These are phyloP conservation scores for Leccinum subrobustum DNA, from an alignment of 1,284 basidiomycete species.

Conservation along the genomic window DNA sequence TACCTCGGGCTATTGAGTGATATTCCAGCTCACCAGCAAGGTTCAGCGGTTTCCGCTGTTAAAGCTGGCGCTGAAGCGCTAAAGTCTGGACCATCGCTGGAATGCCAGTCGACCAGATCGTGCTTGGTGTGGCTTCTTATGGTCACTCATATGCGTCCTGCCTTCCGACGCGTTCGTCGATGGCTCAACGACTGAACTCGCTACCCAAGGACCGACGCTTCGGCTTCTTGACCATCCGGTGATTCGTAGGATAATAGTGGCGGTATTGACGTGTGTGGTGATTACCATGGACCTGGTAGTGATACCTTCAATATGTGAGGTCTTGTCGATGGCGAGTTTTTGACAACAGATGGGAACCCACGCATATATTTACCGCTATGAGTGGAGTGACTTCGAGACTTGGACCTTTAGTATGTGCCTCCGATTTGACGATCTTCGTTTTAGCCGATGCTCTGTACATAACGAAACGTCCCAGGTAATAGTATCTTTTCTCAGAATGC, in stretches of 20 bases:
- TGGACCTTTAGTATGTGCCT: background rate
- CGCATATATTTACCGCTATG: constrained; percentile 28
- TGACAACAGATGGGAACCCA: constrained; percentile 22
- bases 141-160: constrained; percentile 45
- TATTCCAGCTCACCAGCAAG: constrained; percentile 43
- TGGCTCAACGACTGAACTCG: background rate
- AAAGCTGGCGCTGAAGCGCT: background rate
- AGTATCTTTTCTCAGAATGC: constrained; percentile 37
- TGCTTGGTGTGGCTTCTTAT: constrained; percentile 64
- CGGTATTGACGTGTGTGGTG: constrained; percentile 40
- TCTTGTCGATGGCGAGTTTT: constrained; percentile 40
- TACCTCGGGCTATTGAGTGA: background rate
- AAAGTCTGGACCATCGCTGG: constrained; percentile 60
- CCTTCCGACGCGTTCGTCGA: constrained; percentile 34
- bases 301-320: constrained; percentile 18
- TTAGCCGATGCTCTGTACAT: constrained; percentile 46
- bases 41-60: constrained; percentile 65
- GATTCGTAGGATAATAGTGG: constrained; percentile 27
- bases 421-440: constrained; percentile 1
- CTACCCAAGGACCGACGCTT: background rate
- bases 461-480: constrained; percentile 31
- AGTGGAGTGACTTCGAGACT: constrained; percentile 32
- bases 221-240: background rate
- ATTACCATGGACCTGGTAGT: constrained; percentile 27
- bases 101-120: constrained; percentile 60